phyloP scores from a whole-genome alignment of 176 grass and related monocot species.

The Hsuehochloa calcarea region DNA sequence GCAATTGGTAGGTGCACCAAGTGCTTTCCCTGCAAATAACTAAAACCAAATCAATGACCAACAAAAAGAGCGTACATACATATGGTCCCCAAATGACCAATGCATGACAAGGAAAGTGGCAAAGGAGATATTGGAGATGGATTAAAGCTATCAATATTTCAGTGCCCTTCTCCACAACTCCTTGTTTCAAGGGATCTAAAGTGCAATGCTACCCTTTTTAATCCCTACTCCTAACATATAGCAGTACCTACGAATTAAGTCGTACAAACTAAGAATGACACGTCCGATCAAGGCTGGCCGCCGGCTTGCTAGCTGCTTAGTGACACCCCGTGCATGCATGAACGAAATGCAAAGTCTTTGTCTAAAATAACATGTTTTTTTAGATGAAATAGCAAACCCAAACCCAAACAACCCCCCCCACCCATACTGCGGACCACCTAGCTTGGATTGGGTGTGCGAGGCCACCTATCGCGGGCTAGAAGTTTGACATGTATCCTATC shows the following conservation, averaged over 20 bases:
- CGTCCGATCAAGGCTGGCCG: conserved; percentile 9
- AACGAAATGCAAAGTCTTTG: neutral
- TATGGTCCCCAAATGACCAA: conserved; percentile 31
- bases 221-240: neutral
- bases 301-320: neutral
- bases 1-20: conserved; percentile 28
- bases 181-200: conserved; percentile 33
- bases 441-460: too few species aligned
- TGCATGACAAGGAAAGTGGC: conserved; percentile 24
- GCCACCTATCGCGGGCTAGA: too few species aligned
- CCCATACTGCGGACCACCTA: too few species aligned
- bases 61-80: neutral
- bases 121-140: neutral
- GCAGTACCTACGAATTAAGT: neutral
- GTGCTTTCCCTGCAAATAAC: neutral
- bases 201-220: conserved; percentile 14
- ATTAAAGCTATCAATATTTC: neutral
- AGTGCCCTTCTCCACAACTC: conserved; percentile 26
- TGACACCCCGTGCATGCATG: conserved; percentile 34
- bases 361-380: too few species aligned
- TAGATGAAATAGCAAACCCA: too few species aligned
- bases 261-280: conserved; percentile 13
- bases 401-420: too few species aligned
- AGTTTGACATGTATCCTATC: too few species aligned
- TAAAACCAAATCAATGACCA: neutral